phyloP scores from a whole-genome alignment of 2,329 filamentous ascomycete genomes.

The Claviceps cyperi region DNA sequence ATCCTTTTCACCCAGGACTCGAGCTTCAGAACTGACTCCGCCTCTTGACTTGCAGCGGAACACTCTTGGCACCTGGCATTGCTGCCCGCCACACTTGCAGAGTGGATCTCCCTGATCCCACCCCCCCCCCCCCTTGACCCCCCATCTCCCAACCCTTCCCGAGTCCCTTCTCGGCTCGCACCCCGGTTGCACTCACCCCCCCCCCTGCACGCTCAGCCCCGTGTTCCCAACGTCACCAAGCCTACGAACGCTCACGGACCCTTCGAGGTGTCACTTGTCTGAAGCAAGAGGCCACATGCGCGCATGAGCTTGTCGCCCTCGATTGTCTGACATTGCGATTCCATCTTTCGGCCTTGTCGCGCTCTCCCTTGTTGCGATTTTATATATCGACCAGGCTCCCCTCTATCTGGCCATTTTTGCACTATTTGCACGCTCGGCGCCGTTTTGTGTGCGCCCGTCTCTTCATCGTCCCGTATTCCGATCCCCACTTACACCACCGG shows the following conservation, averaged over 20 bases:
- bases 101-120: background rate
- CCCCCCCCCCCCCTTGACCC: too few species aligned
- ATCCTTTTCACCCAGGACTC: background rate
- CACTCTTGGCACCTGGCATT: background rate
- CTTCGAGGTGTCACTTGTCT: constrained; percentile 15
- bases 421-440: background rate
- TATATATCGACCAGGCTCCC: constrained; percentile 3
- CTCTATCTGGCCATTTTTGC: background rate
- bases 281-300: constrained; percentile 16
- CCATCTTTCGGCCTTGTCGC: constrained; percentile 5
- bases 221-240: constrained; percentile 27
- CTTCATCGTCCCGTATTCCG: background rate
- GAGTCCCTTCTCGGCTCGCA: constrained; percentile 4
- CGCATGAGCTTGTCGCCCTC: constrained; percentile 11
- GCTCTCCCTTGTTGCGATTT: constrained; percentile 7
- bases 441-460: background rate
- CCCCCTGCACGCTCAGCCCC: constrained; percentile 24
- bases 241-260: constrained; percentile 21
- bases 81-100: background rate
- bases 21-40: background rate
- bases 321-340: constrained; percentile 9
- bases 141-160: background rate
- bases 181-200: background rate
- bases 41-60: background rate
- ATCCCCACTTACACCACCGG: background rate